Base-by-base conservation (phyloP, 352 stramenopile genomes). In the Thalassiosira mediterranea region DNA sequence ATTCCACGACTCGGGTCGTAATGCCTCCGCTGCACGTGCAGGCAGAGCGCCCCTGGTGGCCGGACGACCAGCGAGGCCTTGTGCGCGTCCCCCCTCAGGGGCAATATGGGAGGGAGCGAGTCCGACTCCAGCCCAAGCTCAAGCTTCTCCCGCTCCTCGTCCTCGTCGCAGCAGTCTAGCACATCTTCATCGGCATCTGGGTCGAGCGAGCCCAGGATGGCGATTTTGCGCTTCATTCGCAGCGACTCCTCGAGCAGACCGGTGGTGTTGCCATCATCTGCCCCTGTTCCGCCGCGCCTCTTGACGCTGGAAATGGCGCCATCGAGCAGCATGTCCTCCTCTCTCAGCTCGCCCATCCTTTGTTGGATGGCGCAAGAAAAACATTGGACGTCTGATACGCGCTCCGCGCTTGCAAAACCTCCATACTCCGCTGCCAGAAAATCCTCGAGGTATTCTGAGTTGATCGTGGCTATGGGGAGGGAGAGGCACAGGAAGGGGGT, bases 21-120 rank as follows among this genome's bases (percentile, higher is more conserved):
- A 48, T 90, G 89, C 13, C 79, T 72, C n/a, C 87, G 78, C 71
- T 93, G 87, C 21, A 91, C 72, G 46, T 93, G 87, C 56, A 90
- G 73, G 59, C 84, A 90, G 7, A 93, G 48, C 29, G 90, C 66
- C 19, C 74, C 74, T n/a, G 87, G 87, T 26, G 73, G 72, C 32
- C 87, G 40, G 34, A 88, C 90, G 17, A 93, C 49, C 10, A 65
- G n/a, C 8, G 0, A 37, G n/a, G 40, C 40, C n/a, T 66, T 66
- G 37, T 23, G 28, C 1, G 28, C 25, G 25, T 66, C 46, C 3
- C 11, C 4, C 2, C 46, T 31, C 25, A 66, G 10, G 57, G 57
- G 28, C 19, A 32, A 25, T 32, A 65, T 48, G 29, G 26, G 17
- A 11, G 56, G 10, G 17, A 54, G 1, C 56, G 34, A 19, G 40